These are phyloP conservation scores for Eutrema japonicum DNA, from an alignment of 345 rosid species.

Conservation along the genomic window DNA sequence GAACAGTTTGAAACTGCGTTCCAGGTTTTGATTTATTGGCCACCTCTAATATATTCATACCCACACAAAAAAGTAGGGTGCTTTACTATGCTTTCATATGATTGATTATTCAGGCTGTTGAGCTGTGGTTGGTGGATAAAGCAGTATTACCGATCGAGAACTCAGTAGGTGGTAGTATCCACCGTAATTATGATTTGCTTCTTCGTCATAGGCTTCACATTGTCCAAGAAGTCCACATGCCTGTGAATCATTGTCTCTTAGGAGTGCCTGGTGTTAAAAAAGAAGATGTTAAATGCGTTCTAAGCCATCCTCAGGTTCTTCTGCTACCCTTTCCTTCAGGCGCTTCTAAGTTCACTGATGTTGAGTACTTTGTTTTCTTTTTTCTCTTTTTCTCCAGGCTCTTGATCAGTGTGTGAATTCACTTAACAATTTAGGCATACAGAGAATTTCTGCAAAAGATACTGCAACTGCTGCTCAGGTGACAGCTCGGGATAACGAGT, in stretches of 20 bases:
- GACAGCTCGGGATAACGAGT: constrained; percentile 10
- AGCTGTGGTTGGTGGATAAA: constrained; percentile 88
- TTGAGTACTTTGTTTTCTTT: constrained; percentile 5
- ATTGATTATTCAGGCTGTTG: constrained; percentile 76
- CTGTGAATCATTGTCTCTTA: constrained; percentile 82
- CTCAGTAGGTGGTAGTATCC: constrained; percentile 93
- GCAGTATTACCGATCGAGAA: constrained; percentile 93
- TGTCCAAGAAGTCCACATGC: constrained; percentile 85
- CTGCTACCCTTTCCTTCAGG: neutral
- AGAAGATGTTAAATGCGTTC: constrained; percentile 71
- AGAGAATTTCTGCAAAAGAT: constrained; percentile 65
- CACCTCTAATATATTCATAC: constrained; percentile 19
- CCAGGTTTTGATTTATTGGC: constrained; percentile 54
- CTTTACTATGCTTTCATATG: constrained; percentile 25
- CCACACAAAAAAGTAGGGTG: neutral
- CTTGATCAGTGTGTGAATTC: constrained; percentile 77
- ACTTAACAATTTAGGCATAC: constrained; percentile 61
- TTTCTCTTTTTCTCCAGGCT: constrained; percentile 56
- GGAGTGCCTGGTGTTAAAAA: constrained; percentile 71
- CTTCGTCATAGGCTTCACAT: constrained; percentile 95
- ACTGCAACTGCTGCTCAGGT: constrained; percentile 96
- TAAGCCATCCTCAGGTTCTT: constrained; percentile 92
- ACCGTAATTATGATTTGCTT: constrained; percentile 91
- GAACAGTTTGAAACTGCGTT: constrained; percentile 85
- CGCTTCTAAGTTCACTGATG: constrained; percentile 18